A percentile compares a stretch with the other conserved stretches of the same genome.
Evolutionary conservation across 805 yeast genomes (phyloP).

Genomic region (Wickerhamiella parazyma): DNA sequence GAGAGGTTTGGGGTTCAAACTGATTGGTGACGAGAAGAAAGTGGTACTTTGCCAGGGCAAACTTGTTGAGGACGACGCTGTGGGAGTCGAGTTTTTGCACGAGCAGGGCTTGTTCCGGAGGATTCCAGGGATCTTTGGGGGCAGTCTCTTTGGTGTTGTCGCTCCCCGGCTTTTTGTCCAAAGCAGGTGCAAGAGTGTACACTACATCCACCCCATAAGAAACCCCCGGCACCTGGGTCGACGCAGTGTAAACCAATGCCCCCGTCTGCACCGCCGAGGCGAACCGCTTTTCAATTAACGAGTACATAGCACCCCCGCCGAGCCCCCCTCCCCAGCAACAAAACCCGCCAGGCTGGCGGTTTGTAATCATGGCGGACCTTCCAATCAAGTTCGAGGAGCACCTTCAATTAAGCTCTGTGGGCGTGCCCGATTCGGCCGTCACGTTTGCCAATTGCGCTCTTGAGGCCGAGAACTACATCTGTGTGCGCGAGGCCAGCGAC

Average conservation of each 20-base stretch:
- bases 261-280: constrained; percentile 36
- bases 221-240: constrained; percentile 26
- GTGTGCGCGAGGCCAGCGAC: constrained; percentile 37
- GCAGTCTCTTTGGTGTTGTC: constrained; percentile 7
- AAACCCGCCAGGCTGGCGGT: background rate
- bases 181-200: constrained; percentile 27
- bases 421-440: constrained; percentile 70
- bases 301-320: constrained; percentile 13
- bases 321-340: background rate
- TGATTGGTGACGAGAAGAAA: constrained; percentile 64
- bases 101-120: constrained; percentile 65
- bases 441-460: constrained; percentile 90
- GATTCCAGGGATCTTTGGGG: constrained; percentile 50
- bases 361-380: constrained; percentile 37
- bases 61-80: constrained; percentile 68
- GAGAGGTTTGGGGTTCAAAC: constrained; percentile 56
- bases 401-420: constrained; percentile 73
- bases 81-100: constrained; percentile 41
- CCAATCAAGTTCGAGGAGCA: constrained; percentile 96
- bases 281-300: constrained; percentile 24
- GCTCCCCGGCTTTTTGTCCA: constrained; percentile 25
- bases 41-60: constrained; percentile 70
- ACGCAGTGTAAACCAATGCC: constrained; percentile 39
- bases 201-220: constrained; percentile 24
- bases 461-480: constrained; percentile 83